A percentile compares a stretch with the other conserved stretches of the same genome.
Conservation (phyloP, 768 basidiomycete species). For the Russula sp. region DNA sequence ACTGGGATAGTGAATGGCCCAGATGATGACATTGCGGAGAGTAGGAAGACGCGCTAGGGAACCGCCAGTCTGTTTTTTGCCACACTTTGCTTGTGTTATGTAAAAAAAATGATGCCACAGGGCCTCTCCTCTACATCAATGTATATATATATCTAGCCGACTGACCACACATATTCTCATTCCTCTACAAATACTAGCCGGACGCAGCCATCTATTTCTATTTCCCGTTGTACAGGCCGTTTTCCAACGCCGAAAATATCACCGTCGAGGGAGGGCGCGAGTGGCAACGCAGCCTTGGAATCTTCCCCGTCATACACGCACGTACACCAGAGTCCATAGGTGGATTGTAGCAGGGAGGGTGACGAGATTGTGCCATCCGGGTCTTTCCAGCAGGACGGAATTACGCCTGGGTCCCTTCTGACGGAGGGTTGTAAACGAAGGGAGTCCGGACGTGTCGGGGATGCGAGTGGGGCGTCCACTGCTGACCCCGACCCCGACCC, state of each 20-base stretch:
- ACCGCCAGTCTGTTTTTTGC: not conserved
- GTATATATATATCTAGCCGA: not conserved
- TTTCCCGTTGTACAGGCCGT: slow-evolving; percentile 14
- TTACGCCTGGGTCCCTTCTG: not conserved
- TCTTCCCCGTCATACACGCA: slow-evolving; percentile 1
- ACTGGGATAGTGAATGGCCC: slow-evolving; percentile 38
- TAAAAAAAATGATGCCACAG: not conserved
- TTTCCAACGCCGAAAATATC: slow-evolving; percentile 19
- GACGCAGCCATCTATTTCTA: slow-evolving; percentile 15
- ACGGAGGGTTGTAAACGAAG: not conserved
- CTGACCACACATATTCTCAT: not conserved
- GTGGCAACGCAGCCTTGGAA: not conserved
- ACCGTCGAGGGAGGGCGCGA: not conserved
- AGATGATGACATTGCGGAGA: slow-evolving; percentile 7
- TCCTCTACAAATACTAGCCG: slow-evolving; percentile 12
- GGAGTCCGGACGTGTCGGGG: not conserved
- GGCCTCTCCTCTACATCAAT: not conserved
- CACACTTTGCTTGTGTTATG: not conserved
- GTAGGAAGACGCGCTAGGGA: slow-evolving; percentile 7
- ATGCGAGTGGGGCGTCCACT: not conserved
- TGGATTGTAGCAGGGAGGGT: not conserved
- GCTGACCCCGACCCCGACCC: not conserved
- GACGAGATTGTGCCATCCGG: not conserved
- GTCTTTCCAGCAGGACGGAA: not conserved
- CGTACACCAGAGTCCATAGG: slow-evolving; percentile 7